Conservation (phyloP, 2,329 filamentous ascomycete genomes). For the Byssochlamys sp. region DNA sequence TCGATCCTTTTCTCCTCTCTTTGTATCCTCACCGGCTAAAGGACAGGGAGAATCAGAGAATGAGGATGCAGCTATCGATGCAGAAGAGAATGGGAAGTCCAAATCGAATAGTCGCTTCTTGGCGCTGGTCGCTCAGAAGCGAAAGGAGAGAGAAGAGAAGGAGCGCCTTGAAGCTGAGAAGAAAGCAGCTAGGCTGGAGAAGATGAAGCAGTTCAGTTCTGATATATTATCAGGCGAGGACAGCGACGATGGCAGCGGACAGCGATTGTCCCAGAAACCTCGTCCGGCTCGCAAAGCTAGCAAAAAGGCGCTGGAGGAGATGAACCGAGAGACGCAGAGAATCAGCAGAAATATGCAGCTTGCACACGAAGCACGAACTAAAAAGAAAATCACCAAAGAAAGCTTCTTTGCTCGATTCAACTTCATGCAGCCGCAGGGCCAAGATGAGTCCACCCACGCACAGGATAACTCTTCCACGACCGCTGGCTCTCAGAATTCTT, state of each 20-base stretch:
- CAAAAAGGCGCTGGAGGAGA: constrained; percentile 89
- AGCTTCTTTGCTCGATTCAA: constrained; percentile 79
- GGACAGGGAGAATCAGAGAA: constrained; percentile 8
- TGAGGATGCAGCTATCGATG: constrained; percentile 11
- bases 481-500: constrained; percentile 43
- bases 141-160: constrained; percentile 57
- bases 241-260: constrained; percentile 54
- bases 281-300: constrained; percentile 71
- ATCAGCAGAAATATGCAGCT: constrained; percentile 84
- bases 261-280: constrained; percentile 57
- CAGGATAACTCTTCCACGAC: constrained; percentile 27
- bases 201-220: constrained; percentile 24
- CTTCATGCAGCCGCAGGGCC: constrained; percentile 45
- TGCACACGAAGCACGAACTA: constrained; percentile 77
- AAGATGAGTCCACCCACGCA: constrained; percentile 15
- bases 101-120: constrained; percentile 54
- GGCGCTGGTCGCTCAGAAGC: constrained; percentile 64
- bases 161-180: constrained; percentile 47
- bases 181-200: constrained; percentile 24
- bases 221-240: constrained; percentile 42
- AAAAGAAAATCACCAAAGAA: constrained; percentile 78
- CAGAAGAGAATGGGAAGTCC: constrained; percentile 8
- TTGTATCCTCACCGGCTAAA: constrained; percentile 31
- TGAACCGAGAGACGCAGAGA: constrained; percentile 87
- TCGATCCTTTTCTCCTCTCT: constrained; percentile 33